Evolutionary conservation across 2,329 filamentous ascomycete species (phyloP), one percentile per base, ranked within the genome.

Genomic region (Aureobasidium sp.): DNA sequence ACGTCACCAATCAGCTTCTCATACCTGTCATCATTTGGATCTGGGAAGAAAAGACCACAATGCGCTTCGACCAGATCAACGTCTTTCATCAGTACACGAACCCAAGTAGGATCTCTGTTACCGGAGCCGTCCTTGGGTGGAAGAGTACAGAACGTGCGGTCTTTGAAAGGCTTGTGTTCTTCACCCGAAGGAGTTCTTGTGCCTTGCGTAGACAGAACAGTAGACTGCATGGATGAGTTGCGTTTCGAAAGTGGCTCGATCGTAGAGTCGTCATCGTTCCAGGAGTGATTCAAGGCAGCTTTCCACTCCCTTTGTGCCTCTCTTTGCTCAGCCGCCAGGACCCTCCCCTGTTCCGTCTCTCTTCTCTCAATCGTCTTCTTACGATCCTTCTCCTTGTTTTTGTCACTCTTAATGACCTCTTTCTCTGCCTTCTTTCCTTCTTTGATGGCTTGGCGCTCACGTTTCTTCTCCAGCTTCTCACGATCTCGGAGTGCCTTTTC

Each of bases 41-140:
- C 75, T 6, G 57, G 57, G 14, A 90, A 83, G 75, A 96, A 96
- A 57, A 96, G 76, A 0, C 88, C 87, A 64, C 90, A 93, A 71
- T 96, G 91, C 11, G 91, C 92, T 7, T 84, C 86, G 0, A 96
- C 88, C 73, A 96, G 90, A 70, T 96, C 91, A 64, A 94, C 85
- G 58, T 85, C 86, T 62, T 87, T 82, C 89, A 97, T 94, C 68
- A 85, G 86, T 2, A 96, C 82, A 48, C 86, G 80, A 0, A 91
- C 77, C 91, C 92, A 96, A 17, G 86, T 83, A 5, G 82, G 76
- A 71, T 96, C 90, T 47, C 79, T 76, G 63, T 79, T 76, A 7
- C 84, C 85, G 58, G 79, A 78, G 22, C 78, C 74, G 57, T 82
- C 78, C 54, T 78, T 78, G 0, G 88, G 76, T 0, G 83, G 90